Base-by-base conservation (phyloP, 208 protist species). In the Zelonia costaricensis region DNA sequence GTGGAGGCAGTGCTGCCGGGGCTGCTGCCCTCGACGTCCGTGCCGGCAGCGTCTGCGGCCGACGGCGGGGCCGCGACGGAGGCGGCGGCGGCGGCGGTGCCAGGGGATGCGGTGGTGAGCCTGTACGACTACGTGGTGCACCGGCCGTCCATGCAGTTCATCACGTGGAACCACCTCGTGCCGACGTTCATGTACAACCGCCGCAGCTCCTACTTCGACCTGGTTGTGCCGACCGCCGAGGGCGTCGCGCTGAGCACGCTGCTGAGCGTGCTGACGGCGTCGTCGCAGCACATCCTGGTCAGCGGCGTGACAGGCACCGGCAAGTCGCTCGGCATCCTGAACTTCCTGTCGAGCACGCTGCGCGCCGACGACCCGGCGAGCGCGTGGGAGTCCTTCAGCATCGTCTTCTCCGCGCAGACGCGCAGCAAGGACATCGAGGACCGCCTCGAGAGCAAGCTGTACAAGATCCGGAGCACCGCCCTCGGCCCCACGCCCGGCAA, bases 211-310 rank as follows among this genome's bases (percentile, higher is more conserved):
- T 98, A 97, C 76, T 98, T 98, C 78, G 88, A 98, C 22, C 86
- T 98, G 35, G 82, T 98, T 56, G 97, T 99, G 28, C 96, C 97
- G 12, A 99, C 97, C 25, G 78, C 83, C 13, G 96, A 98, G 43
- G 97, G 96, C 0, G 84, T 97, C 0, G 78, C 90, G 22, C 78
- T 96, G 20, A 82, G 86, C 55, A 92, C 88, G 30, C 45, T 98
- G 13, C 54, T 98, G 18, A 54, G 79, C 35, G 60, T 93, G 53
- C 74, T 97, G 22, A 67, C 84, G 18, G 70, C 79, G n/a, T 82
- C 74, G 28, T 84, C 88, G 45, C 74, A 85, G 48, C 74, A 95
- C 62, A 81, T 98, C 5, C 68, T 98, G 42, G 58, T 99, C 16
- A 97, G 92, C 62, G 97, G 97, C 25, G 88, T 97, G 23, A 98